Conservation (phyloP, 345 rosid species). For the Pseudoturritis turrita region DNA sequence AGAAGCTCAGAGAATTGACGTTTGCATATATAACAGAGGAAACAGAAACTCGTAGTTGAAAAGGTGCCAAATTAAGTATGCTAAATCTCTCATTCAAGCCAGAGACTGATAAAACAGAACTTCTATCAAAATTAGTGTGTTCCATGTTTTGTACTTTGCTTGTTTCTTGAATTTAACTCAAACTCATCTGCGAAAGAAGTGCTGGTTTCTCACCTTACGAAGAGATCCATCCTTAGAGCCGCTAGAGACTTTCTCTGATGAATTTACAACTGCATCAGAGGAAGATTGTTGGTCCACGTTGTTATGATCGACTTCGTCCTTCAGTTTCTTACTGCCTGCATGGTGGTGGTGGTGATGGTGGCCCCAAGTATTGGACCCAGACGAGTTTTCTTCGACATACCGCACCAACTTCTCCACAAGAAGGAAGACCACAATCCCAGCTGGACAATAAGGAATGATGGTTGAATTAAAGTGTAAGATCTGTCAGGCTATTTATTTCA, state of each 20-base stretch:
- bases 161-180: neutral
- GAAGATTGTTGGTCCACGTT: constrained; percentile 29
- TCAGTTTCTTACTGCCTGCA: constrained; percentile 48
- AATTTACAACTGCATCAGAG: constrained; percentile 31
- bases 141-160: neutral
- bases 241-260: constrained; percentile 34
- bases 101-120: neutral
- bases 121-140: neutral
- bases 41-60: neutral
- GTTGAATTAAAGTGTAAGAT: constrained; percentile 19
- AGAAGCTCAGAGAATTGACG: neutral
- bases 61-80: neutral
- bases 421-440: constrained; percentile 94
- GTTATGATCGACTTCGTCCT: constrained; percentile 43
- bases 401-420: constrained; percentile 93
- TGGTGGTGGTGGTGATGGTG: constrained; percentile 69
- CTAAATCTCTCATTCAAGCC: neutral
- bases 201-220: constrained; percentile 56
- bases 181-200: neutral
- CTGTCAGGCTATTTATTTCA: neutral
- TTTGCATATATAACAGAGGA: constrained; percentile 4
- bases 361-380: constrained; percentile 49
- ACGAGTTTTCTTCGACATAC: constrained; percentile 72
- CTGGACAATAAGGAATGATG: constrained; percentile 44
- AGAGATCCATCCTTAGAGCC: constrained; percentile 48